Evolutionary conservation across 495 filamentous ascomycete species (phyloP).

Genomic region (Neurospora discreta): DNA sequence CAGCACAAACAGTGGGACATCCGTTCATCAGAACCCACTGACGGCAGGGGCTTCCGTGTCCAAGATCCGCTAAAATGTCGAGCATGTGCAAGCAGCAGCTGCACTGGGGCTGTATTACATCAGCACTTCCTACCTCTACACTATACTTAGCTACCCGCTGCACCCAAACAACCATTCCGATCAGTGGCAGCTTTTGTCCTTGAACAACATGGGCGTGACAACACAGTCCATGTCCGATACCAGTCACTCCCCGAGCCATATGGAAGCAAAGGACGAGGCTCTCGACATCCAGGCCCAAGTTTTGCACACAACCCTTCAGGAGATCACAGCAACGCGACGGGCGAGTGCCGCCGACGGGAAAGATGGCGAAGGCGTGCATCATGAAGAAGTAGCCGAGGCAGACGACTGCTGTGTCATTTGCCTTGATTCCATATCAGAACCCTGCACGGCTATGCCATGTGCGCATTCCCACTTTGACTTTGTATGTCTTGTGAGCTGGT

Average conservation of each 20-base stretch:
- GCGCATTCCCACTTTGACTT: conserved; percentile 74
- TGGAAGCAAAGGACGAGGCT: conserved; percentile 17
- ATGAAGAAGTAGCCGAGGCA: conserved; percentile 1
- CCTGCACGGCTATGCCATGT: conserved; percentile 62
- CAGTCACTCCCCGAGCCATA: neutral
- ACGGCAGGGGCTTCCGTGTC: neutral
- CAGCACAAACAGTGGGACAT: neutral
- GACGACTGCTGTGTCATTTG: conserved; percentile 55
- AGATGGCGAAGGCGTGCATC: neutral
- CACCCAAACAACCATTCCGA: neutral
- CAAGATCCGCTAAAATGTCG: neutral
- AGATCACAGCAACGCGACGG: conserved; percentile 25
- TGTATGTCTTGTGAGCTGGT: conserved; percentile 71
- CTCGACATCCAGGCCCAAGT: conserved; percentile 31
- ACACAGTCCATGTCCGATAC: neutral
- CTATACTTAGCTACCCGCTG: too few species aligned
- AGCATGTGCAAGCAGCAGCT: neutral
- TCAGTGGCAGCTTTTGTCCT: neutral
- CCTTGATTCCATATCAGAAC: conserved; percentile 61
- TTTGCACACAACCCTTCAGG: conserved; percentile 35
- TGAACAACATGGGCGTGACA: neutral
- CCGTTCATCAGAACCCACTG: neutral
- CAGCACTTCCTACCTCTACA: neutral
- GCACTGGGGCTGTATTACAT: neutral
- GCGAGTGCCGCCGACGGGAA: neutral